phyloP scores from a whole-genome alignment of 83 land plant species.

The Picea abies region DNA sequence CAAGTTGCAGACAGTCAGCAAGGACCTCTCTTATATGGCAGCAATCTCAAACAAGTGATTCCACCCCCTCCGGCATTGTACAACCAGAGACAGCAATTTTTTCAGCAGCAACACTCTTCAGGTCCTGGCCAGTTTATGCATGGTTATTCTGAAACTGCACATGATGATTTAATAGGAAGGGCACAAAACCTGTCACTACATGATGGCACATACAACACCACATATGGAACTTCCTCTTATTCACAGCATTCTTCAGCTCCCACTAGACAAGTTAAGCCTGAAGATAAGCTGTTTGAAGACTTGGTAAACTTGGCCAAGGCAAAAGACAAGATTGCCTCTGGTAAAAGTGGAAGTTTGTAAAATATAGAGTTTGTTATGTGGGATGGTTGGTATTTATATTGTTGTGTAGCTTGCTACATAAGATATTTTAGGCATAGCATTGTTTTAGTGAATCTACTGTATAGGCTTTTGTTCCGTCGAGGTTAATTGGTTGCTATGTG shows the following conservation, averaged over 20 bases:
- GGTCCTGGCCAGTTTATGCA: constrained; percentile 12
- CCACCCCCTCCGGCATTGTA: constrained; percentile 33
- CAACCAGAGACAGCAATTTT: constrained; percentile 51
- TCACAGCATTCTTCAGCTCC: constrained; percentile 21
- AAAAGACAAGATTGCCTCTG: constrained; percentile 17
- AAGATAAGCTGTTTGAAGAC: constrained; percentile 71
- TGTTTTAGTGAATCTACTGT: constrained; percentile 8
- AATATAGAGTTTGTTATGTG: background rate
- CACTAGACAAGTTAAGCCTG: constrained; percentile 39
- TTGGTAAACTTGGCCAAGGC: constrained; percentile 74
- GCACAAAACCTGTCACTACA: constrained; percentile 35
- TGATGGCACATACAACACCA: background rate
- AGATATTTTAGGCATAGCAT: constrained; percentile 11
- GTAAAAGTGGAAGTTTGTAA: background rate
- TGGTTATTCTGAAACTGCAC: constrained; percentile 24
- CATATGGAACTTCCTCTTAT: background rate
- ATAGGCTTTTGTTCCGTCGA: constrained; percentile 10
- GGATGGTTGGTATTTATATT: background rate
- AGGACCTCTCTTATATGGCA: background rate
- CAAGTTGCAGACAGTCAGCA: background rate
- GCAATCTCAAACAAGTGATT: constrained; percentile 8
- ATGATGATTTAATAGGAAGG: constrained; percentile 30
- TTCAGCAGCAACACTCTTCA: constrained; percentile 30
- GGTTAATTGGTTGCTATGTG: constrained; percentile 2
- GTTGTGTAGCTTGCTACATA: constrained; percentile 8